Conservation (phyloP, 257 asterid species). For the Asclepias syriaca region DNA sequence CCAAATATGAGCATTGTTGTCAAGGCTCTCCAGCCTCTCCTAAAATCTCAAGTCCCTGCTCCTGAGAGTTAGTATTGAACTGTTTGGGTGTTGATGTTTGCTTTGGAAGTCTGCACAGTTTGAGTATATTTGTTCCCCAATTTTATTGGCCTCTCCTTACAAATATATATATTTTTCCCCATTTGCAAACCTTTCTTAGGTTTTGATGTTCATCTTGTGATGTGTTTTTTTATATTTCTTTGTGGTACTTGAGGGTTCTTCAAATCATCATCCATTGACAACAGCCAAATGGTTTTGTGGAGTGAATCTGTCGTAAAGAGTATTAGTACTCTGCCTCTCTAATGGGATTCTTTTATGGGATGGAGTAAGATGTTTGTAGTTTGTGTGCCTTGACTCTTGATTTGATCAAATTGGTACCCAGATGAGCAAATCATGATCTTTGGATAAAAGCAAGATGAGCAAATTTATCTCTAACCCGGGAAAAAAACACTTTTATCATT, state of each 20-base stretch:
- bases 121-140: not conserved
- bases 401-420: no score
- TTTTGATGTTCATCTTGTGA: not conserved
- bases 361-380: not conserved
- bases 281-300: not conserved
- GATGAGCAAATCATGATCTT: no score
- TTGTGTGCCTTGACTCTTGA: not conserved
- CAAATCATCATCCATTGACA: not conserved
- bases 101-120: not conserved
- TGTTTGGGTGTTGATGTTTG: not conserved
- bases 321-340: not conserved
- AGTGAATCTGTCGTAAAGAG: not conserved
- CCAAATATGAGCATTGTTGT: constrained; percentile 93
- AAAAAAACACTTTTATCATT: no score
- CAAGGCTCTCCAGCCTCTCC: constrained; percentile 78
- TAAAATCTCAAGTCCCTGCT: constrained; percentile 55
- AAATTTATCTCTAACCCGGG: no score
- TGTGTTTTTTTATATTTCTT: not conserved
- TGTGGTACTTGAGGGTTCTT: not conserved
- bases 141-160: not conserved
- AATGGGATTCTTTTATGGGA: not conserved
- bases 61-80: constrained; percentile 30
- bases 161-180: not conserved
- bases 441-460: no score
- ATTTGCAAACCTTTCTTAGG: not conserved